phyloP scores from a whole-genome alignment of 2,329 filamentous ascomycete genomes.

The Ceratocystis ficicola region DNA sequence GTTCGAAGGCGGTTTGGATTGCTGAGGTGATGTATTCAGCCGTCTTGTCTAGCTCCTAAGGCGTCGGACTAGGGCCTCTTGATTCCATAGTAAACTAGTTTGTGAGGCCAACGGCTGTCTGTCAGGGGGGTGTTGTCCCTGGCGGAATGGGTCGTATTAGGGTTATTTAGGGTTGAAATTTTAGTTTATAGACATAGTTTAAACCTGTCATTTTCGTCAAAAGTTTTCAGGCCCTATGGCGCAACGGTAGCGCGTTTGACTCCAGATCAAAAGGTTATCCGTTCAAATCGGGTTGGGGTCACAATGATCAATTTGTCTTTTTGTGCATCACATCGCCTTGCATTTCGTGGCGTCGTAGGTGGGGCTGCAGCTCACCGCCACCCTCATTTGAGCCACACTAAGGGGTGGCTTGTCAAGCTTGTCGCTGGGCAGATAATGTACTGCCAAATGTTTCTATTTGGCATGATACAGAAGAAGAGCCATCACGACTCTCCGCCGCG shows the following conservation, averaged over 20 bases:
- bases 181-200: background rate
- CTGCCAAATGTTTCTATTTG: background rate
- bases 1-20: too few relatives aligned
- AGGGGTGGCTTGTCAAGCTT: background rate
- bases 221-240: slow-evolving; percentile 15
- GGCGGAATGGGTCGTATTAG: too few relatives aligned
- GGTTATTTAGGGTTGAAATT: too few relatives aligned
- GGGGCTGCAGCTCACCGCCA: background rate
- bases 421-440: background rate
- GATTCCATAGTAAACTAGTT: too few relatives aligned
- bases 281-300: slow-evolving; percentile 22
- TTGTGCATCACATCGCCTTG: too few relatives aligned
- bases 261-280: slow-evolving; percentile 22
- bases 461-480: background rate
- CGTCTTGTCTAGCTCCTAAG: too few relatives aligned
- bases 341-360: too few relatives aligned
- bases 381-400: background rate
- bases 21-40: too few relatives aligned
- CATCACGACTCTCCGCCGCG: background rate
- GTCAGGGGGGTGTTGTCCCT: too few relatives aligned
- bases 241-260: slow-evolving; percentile 22
- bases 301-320: background rate
- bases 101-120: too few relatives aligned
- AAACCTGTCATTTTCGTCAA: background rate
- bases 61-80: too few relatives aligned